Conservation (phyloP, 164 flowering plant genomes). For the Cinnamomum chago region DNA sequence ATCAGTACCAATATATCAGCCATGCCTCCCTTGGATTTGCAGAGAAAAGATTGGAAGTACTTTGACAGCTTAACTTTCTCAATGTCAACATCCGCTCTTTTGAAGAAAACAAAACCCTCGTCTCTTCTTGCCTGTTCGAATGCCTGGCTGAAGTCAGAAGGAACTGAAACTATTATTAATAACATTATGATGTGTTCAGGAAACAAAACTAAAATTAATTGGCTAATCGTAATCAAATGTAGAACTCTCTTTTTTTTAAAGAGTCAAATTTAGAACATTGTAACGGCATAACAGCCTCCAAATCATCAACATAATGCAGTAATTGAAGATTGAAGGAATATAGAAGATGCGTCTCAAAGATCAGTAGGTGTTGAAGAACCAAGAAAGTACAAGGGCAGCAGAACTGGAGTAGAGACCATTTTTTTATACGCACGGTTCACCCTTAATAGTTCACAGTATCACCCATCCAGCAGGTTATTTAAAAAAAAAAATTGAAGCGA, state of each 20-base stretch:
- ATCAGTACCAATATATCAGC: constrained; percentile 35
- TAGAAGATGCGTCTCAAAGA: neutral
- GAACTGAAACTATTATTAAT: constrained; percentile 14
- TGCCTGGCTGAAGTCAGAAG: constrained; percentile 49
- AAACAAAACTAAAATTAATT: neutral
- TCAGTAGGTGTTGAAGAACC: neutral
- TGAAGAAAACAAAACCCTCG: constrained; percentile 49
- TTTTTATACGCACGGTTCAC: too few relatives aligned
- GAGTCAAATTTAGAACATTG: too few relatives aligned
- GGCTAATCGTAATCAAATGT: neutral
- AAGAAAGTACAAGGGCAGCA: neutral
- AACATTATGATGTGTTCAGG: neutral
- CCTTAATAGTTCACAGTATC: too few relatives aligned
- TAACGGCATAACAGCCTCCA: neutral
- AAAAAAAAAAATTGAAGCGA: too few relatives aligned
- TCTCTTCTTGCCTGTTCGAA: constrained; percentile 61
- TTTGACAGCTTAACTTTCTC: constrained; percentile 76
- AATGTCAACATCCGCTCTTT: constrained; percentile 45
- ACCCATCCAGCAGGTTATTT: too few relatives aligned
- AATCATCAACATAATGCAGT: neutral
- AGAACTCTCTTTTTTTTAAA: too few relatives aligned
- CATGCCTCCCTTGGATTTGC: constrained; percentile 27
- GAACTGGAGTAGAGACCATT: too few relatives aligned
- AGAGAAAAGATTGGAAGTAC: constrained; percentile 43
- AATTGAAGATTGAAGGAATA: neutral